These are phyloP conservation scores for Austroboletus niveus DNA, from an alignment of 1,284 basidiomycete species.

Conservation along the genomic window DNA sequence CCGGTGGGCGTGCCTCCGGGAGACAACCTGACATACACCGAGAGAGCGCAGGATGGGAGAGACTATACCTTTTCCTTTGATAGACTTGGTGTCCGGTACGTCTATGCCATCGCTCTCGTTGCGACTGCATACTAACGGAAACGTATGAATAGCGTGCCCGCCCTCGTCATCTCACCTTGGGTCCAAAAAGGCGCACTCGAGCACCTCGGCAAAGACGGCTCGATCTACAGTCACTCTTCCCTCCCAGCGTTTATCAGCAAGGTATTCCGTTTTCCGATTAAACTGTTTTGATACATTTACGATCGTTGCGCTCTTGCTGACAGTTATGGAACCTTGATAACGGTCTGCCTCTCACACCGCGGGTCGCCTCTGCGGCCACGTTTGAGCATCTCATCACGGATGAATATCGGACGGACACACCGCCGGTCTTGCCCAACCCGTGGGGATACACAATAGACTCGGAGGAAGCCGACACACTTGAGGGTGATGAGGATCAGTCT, in stretches of 20 bases:
- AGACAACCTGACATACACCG: constrained; percentile 26
- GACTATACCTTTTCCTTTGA: constrained; percentile 25
- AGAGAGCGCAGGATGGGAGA: constrained; percentile 19
- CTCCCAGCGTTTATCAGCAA: constrained; percentile 24
- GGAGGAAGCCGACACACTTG: neutral
- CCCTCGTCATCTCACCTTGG: constrained; percentile 27
- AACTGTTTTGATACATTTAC: neutral
- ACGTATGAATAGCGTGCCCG: constrained; percentile 9
- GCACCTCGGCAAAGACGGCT: constrained; percentile 9
- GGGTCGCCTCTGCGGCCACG: constrained; percentile 20
- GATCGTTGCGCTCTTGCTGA: neutral
- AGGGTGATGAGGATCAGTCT: too few species aligned
- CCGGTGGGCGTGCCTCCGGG: constrained; percentile 24
- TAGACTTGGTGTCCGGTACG: constrained; percentile 25
- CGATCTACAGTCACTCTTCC: constrained; percentile 25
- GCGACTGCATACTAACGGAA: neutral
- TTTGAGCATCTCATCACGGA: constrained; percentile 26
- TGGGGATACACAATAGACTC: constrained; percentile 15
- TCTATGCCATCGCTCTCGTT: neutral
- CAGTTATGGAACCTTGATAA: constrained; percentile 27
- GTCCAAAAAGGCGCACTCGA: constrained; percentile 22
- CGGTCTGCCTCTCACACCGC: constrained; percentile 24
- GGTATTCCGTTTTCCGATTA: constrained; percentile 1
- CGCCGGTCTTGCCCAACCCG: constrained; percentile 13
- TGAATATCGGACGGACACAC: constrained; percentile 19